Evolutionary conservation across 164 flowering plant species (phyloP), one percentile per base, ranked within the genome.

Genomic region (Dillenia suffruticosa): DNA sequence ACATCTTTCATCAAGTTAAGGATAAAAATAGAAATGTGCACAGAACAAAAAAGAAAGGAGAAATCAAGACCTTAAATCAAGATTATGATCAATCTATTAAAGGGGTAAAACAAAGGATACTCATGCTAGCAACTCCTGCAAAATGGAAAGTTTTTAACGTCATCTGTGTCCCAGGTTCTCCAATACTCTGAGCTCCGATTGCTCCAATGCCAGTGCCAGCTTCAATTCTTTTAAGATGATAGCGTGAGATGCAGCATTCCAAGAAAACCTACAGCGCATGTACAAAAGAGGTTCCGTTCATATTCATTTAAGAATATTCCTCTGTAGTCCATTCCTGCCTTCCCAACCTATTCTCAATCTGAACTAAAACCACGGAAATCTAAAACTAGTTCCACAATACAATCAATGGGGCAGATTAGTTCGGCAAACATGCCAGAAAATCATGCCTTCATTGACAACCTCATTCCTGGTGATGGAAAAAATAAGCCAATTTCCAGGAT

Each of bases 91-190:
- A 14, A 9, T 15, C n/a, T 56, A 17, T 56, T 2, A 9, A 47
- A 22, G 46, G 10, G 11, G 17, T 22, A 47, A 62, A 63, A 61
- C 10, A 58, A 73, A 86, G 99, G 96, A 94, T 94, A 94, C 99
- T 95, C 99, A 91, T 95, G 96, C 99, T 95, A 12, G 97, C 99
- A 74, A 95, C 96, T 70, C 99, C 99, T 81, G 99, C 99, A 85
- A 95, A 95, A 70, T 95, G 99, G 65, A 95, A 92, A 63, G 97
- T 92, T 81, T 92, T 92, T 58, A 95, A 65, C 46, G 99, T 95
- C 99, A 95, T 95, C 60, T 92, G 99, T 12, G 99, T 95, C 65
- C 99, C 97, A 24, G 97, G 99, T 68, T 95, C 99, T 65, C 97
- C 99, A 51, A 95, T 95, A 76, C 97, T 95, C 61, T 92, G 97